Evolutionary conservation across 2,329 filamentous ascomycete species (phyloP), one percentile per base, ranked within the genome.

Genomic region (Hawksworthiomyces lignivorus): DNA sequence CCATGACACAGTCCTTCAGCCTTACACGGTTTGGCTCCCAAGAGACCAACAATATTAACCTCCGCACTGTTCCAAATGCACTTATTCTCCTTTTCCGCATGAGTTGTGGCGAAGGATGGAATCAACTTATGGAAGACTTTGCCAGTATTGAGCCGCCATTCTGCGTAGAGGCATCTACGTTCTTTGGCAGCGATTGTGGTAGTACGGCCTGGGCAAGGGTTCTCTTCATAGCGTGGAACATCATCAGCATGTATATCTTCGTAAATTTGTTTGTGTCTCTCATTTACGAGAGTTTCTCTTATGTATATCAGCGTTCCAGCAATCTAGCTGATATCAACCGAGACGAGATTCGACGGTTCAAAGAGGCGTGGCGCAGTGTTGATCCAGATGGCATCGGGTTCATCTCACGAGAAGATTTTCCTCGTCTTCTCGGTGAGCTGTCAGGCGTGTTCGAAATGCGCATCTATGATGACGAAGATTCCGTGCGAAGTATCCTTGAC

Each of bases 201-300:
- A 95, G 90, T 64, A 76, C 80, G 38, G 75, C 80, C 29, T 98
- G 92, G 88, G 88, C 92, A 7, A 75, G 88, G 39, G 78, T 81
- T 26, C 70, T 98, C 9, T 98, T 98, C 67, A 88, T 97, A 44
- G 79, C 84, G 5, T 98, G 92, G 92, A 98, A 98, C 68, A 90
- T 98, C 55, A 75, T 98, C 63, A 97, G 90, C 84, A 98, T 98
- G 92, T 98, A 98, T 65, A 94, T 98, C 56, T 98, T 98, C 56
- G 90, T 97, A 57, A 96, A 90, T 57, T 68, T 98, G 58, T 98
- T 98, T 62, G 90, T 98, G 45, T 98, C 92, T 36, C 80, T 98
- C 60, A 98, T 98, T 53, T 98, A 94, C 65, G 92, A 98, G 68
- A 97, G 89, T 64, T 98, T 98, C 72, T 95, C 88, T 60, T 98